phyloP scores from a whole-genome alignment of 1,284 basidiomycete genomes.

The Quambalaria eucalypti region DNA sequence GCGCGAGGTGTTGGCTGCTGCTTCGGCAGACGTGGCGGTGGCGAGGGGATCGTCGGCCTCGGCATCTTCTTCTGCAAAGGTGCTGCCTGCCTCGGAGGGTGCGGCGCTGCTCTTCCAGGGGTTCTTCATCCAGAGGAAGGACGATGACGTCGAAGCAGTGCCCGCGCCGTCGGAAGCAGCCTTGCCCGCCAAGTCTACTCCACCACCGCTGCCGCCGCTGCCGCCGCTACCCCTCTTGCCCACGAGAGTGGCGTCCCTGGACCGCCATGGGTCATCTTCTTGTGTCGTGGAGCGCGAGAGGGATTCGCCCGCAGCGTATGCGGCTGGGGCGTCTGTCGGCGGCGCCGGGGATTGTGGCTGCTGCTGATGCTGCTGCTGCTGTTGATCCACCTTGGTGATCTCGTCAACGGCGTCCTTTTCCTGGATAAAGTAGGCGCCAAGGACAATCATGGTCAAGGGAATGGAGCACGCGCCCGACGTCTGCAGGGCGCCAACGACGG shows the following conservation, averaged over 20 bases:
- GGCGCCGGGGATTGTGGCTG: no score
- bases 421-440: conserved; percentile 72
- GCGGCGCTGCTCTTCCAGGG: conserved; percentile 21
- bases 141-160: neutral
- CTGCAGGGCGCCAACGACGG: conserved; percentile 49
- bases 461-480: conserved; percentile 52
- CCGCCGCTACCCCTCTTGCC: neutral
- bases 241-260: no score
- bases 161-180: no score
- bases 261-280: no score
- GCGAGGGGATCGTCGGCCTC: neutral
- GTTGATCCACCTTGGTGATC: neutral
- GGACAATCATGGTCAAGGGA: conserved; percentile 78
- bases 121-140: conserved; percentile 22
- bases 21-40: neutral
- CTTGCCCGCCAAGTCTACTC: no score
- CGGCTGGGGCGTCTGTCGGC: neutral
- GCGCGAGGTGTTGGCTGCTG: neutral
- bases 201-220: neutral
- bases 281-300: no score
- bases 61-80: neutral
- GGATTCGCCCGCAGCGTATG: neutral
- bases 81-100: conserved; percentile 1
- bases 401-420: conserved; percentile 1
- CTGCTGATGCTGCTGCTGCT: neutral